These are phyloP conservation scores for Sporodiniella umbellata DNA, from an alignment of 371 early-diverging fungal genomes.

Conservation along the genomic window DNA sequence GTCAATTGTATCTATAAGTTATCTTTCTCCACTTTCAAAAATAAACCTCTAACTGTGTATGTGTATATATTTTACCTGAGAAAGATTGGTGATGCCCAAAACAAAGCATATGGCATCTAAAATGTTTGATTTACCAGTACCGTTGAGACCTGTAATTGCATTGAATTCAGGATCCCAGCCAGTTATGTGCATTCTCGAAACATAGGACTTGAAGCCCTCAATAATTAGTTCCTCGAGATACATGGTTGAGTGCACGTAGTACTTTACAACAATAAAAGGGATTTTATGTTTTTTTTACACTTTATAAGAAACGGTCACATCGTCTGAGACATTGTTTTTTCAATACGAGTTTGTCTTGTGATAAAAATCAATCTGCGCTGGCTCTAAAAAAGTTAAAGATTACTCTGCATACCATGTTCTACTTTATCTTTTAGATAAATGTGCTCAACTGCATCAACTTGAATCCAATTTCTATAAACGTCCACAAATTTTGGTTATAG, in stretches of 20 bases:
- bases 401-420: too few species aligned
- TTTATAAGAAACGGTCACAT: too few species aligned
- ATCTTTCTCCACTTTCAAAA: too few species aligned
- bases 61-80: slow-evolving; percentile 78
- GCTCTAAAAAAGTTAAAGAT: too few species aligned
- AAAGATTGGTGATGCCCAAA: slow-evolving; percentile 91
- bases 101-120: slow-evolving; percentile 99
- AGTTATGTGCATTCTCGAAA: slow-evolving; percentile 90
- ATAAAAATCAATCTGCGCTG: too few species aligned
- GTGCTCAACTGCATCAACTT: slow-evolving; percentile 11
- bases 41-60: too few species aligned
- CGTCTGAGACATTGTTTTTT: too few species aligned
- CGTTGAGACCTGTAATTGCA: slow-evolving; percentile 99
- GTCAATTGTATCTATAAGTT: too few species aligned
- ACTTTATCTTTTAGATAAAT: slow-evolving; percentile 12
- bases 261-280: background rate
- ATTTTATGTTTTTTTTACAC: too few species aligned
- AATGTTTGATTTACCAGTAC: slow-evolving; percentile 99
- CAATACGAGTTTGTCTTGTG: too few species aligned
- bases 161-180: slow-evolving; percentile 98
- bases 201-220: slow-evolving; percentile 98
- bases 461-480: slow-evolving; percentile 12
- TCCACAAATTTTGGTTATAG: slow-evolving; percentile 14
- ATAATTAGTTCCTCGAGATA: slow-evolving; percentile 93
- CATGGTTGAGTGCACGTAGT: slow-evolving; percentile 48